Conservation (phyloP, 441 rosid genomes). For the Adansonia rubrostipa region DNA sequence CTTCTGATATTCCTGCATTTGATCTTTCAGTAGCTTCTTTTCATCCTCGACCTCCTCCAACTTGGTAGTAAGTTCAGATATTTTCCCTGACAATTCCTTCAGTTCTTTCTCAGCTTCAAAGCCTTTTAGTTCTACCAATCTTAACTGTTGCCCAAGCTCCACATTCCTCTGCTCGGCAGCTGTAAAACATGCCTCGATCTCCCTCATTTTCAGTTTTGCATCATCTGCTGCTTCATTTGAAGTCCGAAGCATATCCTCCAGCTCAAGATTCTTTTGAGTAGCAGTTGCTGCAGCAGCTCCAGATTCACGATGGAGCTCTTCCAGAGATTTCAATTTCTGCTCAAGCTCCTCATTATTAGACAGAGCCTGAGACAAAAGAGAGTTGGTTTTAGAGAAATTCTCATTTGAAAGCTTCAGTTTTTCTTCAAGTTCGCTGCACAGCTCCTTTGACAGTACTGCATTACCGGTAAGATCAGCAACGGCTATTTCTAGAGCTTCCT, state of each 20-base stretch:
- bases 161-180: slow-evolving; percentile 71
- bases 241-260: slow-evolving; percentile 32
- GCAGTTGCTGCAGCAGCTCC: no score
- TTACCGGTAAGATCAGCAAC: slow-evolving; percentile 53
- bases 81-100: slow-evolving; percentile 60
- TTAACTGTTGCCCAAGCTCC: slow-evolving; percentile 78
- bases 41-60: slow-evolving; percentile 62
- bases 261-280: no score
- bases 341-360: slow-evolving; percentile 72
- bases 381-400: slow-evolving; percentile 45
- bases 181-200: slow-evolving; percentile 58
- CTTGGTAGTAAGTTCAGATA: slow-evolving; percentile 55
- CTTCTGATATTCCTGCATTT: slow-evolving; percentile 56
- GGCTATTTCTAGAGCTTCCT: slow-evolving; percentile 60
- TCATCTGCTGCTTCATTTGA: slow-evolving; percentile 66
- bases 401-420: no score
- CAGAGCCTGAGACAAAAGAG: slow-evolving; percentile 72
- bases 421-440: no score
- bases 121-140: slow-evolving; percentile 54
- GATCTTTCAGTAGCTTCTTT: slow-evolving; percentile 49
- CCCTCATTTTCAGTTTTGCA: slow-evolving; percentile 63
- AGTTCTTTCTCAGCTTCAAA: slow-evolving; percentile 65
- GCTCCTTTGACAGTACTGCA: slow-evolving; percentile 26
- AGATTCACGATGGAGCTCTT: no score
- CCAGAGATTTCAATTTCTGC: slow-evolving; percentile 53